Percentiles rank a stretch among this genome's conserved stretches.
Conservation (phyloP, 805 yeast species). For the Suhomyces sp. region DNA sequence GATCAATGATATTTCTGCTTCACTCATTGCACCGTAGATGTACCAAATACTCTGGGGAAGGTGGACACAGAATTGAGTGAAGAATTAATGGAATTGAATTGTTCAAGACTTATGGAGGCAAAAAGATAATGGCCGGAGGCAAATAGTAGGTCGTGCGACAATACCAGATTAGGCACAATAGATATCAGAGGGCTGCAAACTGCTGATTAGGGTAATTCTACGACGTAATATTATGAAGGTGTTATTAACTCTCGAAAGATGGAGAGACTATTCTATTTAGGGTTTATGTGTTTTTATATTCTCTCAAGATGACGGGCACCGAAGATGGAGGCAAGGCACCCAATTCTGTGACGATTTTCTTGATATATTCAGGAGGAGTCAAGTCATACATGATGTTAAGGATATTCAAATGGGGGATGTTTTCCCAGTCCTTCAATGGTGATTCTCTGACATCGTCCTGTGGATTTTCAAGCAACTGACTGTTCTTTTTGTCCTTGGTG, state of each 20-base stretch:
- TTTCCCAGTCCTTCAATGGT: constrained; percentile 63
- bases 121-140: background rate
- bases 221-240: background rate
- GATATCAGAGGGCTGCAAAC: background rate
- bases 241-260: background rate
- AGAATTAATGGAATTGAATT: background rate
- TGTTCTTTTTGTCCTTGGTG: constrained; percentile 16
- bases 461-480: constrained; percentile 8
- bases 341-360: constrained; percentile 92
- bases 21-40: constrained; percentile 18
- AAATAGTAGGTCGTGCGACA: constrained; percentile 1
- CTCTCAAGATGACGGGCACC: constrained; percentile 94
- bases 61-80: background rate
- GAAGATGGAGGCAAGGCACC: constrained; percentile 98
- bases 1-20: constrained; percentile 56
- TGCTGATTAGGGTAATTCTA: background rate
- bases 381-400: constrained; percentile 88
- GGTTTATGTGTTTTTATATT: constrained; percentile 57
- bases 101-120: background rate
- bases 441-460: constrained; percentile 25
- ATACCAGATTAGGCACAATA: background rate
- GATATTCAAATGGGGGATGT: constrained; percentile 60
- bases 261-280: background rate
- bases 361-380: constrained; percentile 90
- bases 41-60: background rate